Conservation (phyloP, 441 rosid genomes). For the Euphorbia schlechtendalii region DNA sequence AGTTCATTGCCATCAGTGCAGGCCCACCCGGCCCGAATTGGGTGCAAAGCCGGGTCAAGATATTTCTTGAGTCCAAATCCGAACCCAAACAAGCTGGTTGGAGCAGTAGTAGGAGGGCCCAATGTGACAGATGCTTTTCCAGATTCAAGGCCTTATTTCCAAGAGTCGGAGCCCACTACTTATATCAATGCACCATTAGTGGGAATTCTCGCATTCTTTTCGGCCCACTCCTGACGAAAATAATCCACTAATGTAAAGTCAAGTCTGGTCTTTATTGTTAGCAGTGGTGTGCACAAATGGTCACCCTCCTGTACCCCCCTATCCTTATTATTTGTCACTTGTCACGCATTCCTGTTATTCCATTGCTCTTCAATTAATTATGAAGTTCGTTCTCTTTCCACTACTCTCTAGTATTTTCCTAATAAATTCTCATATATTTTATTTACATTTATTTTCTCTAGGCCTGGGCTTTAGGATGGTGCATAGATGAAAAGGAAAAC, state of each 20-base stretch:
- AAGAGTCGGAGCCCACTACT: constrained; percentile 87
- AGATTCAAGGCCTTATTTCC: constrained; percentile 58
- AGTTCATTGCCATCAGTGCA: constrained; percentile 66
- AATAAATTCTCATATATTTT: no score
- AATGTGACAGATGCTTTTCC: constrained; percentile 59
- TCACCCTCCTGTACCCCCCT: constrained; percentile 34
- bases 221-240: constrained; percentile 49
- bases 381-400: not conserved
- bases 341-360: constrained; percentile 16
- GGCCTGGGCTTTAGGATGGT: no score
- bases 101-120: constrained; percentile 92
- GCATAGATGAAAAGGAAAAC: no score
- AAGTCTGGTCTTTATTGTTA: not conserved
- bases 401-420: not conserved
- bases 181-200: constrained; percentile 91
- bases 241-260: not conserved
- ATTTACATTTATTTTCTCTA: no score
- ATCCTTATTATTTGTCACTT: not conserved
- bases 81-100: constrained; percentile 64
- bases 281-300: constrained; percentile 39
- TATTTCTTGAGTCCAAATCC: constrained; percentile 60
- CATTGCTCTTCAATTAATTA: constrained; percentile 1
- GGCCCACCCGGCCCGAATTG: constrained; percentile 51
- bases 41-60: constrained; percentile 68
- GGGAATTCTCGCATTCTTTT: constrained; percentile 72